Evolutionary conservation across 257 asterid genomes (phyloP).

Genomic region (Solanum rostratum): DNA sequence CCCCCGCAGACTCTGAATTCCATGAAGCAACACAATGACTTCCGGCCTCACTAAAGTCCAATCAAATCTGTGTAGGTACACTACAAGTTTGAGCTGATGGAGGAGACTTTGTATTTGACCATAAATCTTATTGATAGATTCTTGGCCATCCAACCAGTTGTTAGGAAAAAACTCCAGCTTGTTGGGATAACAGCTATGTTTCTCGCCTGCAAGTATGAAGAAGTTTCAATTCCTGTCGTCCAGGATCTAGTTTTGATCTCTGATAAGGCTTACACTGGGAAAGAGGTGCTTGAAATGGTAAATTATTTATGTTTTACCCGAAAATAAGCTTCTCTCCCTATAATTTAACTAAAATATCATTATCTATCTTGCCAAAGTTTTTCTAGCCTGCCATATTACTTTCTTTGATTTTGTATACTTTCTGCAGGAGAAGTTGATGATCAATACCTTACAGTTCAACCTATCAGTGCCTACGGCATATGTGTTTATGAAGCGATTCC

Average conservation of each 20-base stretch:
- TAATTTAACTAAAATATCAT: background rate
- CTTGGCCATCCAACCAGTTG: constrained; percentile 38
- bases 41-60: background rate
- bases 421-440: constrained; percentile 69
- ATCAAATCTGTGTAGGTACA: constrained; percentile 48
- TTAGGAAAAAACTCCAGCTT: constrained; percentile 79
- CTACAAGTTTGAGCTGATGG: constrained; percentile 95
- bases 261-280: constrained; percentile 66
- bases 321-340: background rate
- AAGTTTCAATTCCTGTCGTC: constrained; percentile 80
- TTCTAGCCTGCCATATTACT: background rate
- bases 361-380: background rate
- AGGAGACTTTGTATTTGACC: constrained; percentile 75
- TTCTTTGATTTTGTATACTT: background rate
- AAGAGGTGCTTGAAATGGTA: constrained; percentile 82
- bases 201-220: constrained; percentile 93
- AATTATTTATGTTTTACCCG: background rate
- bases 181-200: constrained; percentile 90
- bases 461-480: constrained; percentile 69
- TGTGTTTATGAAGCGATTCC: constrained; percentile 73
- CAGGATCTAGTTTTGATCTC: constrained; percentile 75
- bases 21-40: background rate
- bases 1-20: background rate
- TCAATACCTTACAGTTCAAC: constrained; percentile 69
- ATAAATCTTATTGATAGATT: constrained; percentile 81